These are phyloP conservation scores for Mariannaea elegans DNA, from an alignment of 2,329 filamentous ascomycete genomes.

Conservation along the genomic window DNA sequence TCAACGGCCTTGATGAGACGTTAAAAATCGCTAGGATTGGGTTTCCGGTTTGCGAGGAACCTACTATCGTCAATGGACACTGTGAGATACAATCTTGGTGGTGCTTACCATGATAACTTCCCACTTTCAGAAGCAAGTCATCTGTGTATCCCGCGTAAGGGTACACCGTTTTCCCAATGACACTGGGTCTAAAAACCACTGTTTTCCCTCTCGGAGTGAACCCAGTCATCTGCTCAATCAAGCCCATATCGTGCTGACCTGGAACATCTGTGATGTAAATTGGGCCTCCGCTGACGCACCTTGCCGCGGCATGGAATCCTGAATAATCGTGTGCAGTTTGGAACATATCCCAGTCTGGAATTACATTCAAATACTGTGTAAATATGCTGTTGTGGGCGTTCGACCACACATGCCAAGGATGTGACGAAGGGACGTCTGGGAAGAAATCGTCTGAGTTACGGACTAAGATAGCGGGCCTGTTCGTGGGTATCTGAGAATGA, in stretches of 20 bases:
- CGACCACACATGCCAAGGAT: slow-evolving; percentile 94
- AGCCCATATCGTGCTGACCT: slow-evolving; percentile 76
- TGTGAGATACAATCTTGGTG: background rate
- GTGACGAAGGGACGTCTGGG: slow-evolving; percentile 79
- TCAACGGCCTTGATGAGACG: slow-evolving; percentile 67
- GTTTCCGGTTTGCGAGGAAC: slow-evolving; percentile 70
- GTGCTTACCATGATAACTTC: slow-evolving; percentile 75
- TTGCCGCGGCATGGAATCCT: slow-evolving; percentile 86
- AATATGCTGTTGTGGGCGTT: slow-evolving; percentile 91
- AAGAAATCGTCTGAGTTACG: slow-evolving; percentile 95
- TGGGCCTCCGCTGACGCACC: slow-evolving; percentile 89
- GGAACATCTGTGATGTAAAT: slow-evolving; percentile 95
- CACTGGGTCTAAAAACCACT: slow-evolving; percentile 81
- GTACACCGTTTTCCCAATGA: slow-evolving; percentile 75
- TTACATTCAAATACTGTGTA: slow-evolving; percentile 82
- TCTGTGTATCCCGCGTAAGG: slow-evolving; percentile 82
- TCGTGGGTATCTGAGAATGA: slow-evolving; percentile 81
- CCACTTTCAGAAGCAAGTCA: slow-evolving; percentile 76
- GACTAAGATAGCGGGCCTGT: slow-evolving; percentile 75
- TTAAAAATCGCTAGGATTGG: slow-evolving; percentile 89
- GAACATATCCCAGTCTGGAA: slow-evolving; percentile 85
- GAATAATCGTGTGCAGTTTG: slow-evolving; percentile 74
- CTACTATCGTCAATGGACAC: slow-evolving; percentile 37
- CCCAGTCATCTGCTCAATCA: slow-evolving; percentile 86
- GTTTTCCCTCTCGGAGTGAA: slow-evolving; percentile 76